Base-by-base conservation (phyloP, 129 eudicot species). In the Artemisia annua region DNA sequence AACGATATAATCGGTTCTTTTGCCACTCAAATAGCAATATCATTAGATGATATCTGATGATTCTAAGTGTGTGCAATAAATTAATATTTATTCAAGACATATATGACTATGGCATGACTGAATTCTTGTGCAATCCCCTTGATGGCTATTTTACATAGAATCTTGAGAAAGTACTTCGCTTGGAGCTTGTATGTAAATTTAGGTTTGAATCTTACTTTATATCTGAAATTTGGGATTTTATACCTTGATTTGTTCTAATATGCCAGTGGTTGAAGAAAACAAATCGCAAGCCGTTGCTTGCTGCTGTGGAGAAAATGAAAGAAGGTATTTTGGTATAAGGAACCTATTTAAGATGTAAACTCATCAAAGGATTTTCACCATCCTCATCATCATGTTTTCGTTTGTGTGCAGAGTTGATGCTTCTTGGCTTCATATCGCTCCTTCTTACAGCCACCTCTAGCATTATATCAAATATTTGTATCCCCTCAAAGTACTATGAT, bases 231-330 rank as follows among this genome's bases (percentile, higher is more conserved):
- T 62, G 62, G 70, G 56, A 48, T n/a, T 24, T 73, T 46, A 15
- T 44, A 69, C 19, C 20, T 81, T 51, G 39, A 32, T 39, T 32
- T 71, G 22, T 73, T 72, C 51, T 30, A 12, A 63, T 68, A 52
- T 67, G 77, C n/a, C 49, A 95, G 99, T 91, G 99, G 99, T 78
- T 95, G 74, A 81, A 71, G 84, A 88, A 87, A 88, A 95, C 97
- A 18, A 82, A 86, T 74, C 78, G 99, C 30, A 95, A 88, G 58
- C 99, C 99, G 54, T 84, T 95, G 83, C 91, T 95, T 70, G 96
- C 92, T 48, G 96, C 99, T 11, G 84, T 95, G 22, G 99, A 91
- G 86, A 95, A 95, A 84, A 95, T 95, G 99, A 95, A 95, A 84
- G 97, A 95, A 95, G 99, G 99, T 91, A 81, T 53, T 70, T 56